These are phyloP conservation scores for Cyamopsis tetragonoloba DNA, from an alignment of 306 rosid species.

Conservation along the genomic window DNA sequence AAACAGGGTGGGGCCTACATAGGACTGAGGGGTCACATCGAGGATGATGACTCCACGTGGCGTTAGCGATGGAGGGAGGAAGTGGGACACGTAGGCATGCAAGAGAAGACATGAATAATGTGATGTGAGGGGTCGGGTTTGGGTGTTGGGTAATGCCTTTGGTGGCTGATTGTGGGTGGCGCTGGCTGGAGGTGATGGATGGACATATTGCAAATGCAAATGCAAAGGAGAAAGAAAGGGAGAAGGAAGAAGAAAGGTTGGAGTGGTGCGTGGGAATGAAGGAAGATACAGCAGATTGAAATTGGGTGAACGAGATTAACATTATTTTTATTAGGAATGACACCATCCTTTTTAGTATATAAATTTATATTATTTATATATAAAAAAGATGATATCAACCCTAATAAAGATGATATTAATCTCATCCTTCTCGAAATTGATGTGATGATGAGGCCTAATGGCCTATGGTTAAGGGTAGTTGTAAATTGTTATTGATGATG, in stretches of 20 bases:
- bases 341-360: no score
- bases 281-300: neutral
- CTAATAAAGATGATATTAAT: no score
- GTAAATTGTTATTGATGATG: no score
- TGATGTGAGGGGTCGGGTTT: neutral
- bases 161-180: neutral
- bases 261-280: constrained; percentile 14
- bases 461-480: no score
- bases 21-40: constrained; percentile 34
- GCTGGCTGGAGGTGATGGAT: neutral
- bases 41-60: constrained; percentile 47
- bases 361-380: no score
- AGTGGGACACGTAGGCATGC: constrained; percentile 26
- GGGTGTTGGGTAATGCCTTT: neutral
- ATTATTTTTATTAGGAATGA: no score
- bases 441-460: no score
- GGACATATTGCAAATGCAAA: no score
- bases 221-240: neutral
- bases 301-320: no score
- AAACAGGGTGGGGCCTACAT: neutral
- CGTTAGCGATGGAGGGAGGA: neutral
- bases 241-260: neutral
- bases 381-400: no score
- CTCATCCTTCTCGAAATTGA: no score
- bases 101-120: constrained; percentile 6